Conservation (phyloP, 2,329 filamentous ascomycete species). For the Dichotomopilus funicola region DNA sequence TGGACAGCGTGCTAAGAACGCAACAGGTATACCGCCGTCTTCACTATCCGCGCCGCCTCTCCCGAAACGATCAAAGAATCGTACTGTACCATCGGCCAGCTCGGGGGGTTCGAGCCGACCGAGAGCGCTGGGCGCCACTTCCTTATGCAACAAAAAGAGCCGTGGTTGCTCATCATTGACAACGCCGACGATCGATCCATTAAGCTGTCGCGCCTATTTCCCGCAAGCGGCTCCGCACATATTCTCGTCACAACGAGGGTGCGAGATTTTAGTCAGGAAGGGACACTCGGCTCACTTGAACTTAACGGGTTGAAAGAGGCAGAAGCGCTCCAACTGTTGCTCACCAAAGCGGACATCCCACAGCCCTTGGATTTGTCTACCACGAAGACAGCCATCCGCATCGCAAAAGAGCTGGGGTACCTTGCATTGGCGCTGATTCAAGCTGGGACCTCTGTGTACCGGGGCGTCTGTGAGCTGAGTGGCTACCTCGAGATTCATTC, state of each 20-base stretch:
- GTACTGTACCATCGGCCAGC: constrained; percentile 7
- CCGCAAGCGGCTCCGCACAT: constrained; percentile 2
- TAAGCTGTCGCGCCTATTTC: not conserved
- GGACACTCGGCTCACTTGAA: constrained; percentile 8
- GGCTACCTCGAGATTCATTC: constrained; percentile 11
- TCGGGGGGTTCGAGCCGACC: constrained; percentile 7
- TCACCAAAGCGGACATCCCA: constrained; percentile 11
- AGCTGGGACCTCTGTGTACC: constrained; percentile 12
- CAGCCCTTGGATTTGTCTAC: constrained; percentile 7
- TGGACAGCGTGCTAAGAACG: too few relatives aligned
- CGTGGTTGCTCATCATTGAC: constrained; percentile 16
- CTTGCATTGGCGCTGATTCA: constrained; percentile 13
- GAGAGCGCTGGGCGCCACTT: constrained; percentile 10
- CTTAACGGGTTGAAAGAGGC: constrained; percentile 10
- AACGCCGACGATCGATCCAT: constrained; percentile 8
- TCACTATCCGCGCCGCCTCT: constrained; percentile 13
- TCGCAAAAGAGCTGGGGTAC: constrained; percentile 10
- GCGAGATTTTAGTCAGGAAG: constrained; percentile 6
- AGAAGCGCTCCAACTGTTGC: constrained; percentile 12
- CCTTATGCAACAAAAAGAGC: constrained; percentile 9
- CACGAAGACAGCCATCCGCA: not conserved
- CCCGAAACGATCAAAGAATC: constrained; percentile 11
- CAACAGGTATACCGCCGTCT: constrained; percentile 11
- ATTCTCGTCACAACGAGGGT: constrained; percentile 10
- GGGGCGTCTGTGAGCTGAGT: constrained; percentile 10